These are phyloP conservation scores for Neoboletus subvelutipes DNA, from an alignment of 768 basidiomycete genomes.

Conservation along the genomic window DNA sequence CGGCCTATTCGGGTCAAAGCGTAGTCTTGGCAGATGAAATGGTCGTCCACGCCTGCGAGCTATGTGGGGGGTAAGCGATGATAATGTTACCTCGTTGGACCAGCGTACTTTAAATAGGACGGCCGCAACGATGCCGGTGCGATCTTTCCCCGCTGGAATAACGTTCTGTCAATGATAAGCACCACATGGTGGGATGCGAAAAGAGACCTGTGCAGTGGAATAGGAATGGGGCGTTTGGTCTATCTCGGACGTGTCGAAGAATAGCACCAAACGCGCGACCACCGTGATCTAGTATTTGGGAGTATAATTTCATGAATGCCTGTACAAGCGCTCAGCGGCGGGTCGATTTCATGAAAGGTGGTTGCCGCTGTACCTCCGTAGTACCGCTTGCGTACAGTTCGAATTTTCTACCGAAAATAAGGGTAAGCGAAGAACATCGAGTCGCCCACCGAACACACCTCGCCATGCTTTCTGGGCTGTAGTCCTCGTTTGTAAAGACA, in stretches of 20 bases:
- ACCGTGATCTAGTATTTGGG: slow-evolving; percentile 76
- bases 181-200: neutral
- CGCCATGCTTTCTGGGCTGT: slow-evolving; percentile 82
- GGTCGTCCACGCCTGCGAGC: slow-evolving; percentile 73
- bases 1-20: slow-evolving; percentile 76
- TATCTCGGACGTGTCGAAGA: slow-evolving; percentile 70
- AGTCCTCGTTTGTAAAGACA: slow-evolving; percentile 69
- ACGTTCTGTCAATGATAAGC: neutral
- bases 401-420: slow-evolving; percentile 32
- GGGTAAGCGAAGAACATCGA: slow-evolving; percentile 1
- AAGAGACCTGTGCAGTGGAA: slow-evolving; percentile 73
- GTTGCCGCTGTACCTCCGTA: slow-evolving; percentile 54
- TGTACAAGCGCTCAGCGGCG: slow-evolving; percentile 26
- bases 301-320: slow-evolving; percentile 81
- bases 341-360: neutral
- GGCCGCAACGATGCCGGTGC: slow-evolving; percentile 76
- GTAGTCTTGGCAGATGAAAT: slow-evolving; percentile 69
- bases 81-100: neutral
- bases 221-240: slow-evolving; percentile 59
- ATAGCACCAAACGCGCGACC: slow-evolving; percentile 68
- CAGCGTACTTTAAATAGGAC: slow-evolving; percentile 61
- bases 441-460: slow-evolving; percentile 56
- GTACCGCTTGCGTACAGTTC: slow-evolving; percentile 78
- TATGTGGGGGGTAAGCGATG: slow-evolving; percentile 27
- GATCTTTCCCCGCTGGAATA: slow-evolving; percentile 69